phyloP scores from a whole-genome alignment of 805 yeast species.

The Suhomyces xylopsoci region DNA sequence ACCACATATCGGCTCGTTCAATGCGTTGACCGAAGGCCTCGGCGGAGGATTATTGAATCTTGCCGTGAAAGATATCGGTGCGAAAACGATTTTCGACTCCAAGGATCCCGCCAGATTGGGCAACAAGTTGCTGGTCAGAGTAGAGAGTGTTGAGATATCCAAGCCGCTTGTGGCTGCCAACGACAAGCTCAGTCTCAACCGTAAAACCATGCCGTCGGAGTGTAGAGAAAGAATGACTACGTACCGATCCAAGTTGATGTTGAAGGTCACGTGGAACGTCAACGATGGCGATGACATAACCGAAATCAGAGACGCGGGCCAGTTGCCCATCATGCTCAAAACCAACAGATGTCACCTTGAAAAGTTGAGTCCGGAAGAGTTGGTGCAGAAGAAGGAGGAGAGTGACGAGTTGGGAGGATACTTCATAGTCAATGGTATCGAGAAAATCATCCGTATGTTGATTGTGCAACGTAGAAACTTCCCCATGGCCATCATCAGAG shows the following conservation, averaged over 20 bases:
- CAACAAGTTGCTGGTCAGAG: slow-evolving; percentile 78
- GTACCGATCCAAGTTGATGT: slow-evolving; percentile 72
- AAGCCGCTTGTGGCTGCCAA: slow-evolving; percentile 72
- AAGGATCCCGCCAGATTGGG: slow-evolving; percentile 67
- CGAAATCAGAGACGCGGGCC: slow-evolving; percentile 89
- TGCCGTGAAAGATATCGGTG: slow-evolving; percentile 86
- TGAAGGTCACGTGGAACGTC: slow-evolving; percentile 81
- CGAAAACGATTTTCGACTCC: slow-evolving; percentile 80
- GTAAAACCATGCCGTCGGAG: slow-evolving; percentile 74
- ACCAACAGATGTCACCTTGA: slow-evolving; percentile 90
- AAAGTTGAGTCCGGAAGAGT: slow-evolving; percentile 74
- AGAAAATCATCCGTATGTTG: slow-evolving; percentile 93
- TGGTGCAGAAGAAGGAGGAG: slow-evolving; percentile 81
- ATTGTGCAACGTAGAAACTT: slow-evolving; percentile 97
- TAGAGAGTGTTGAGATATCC: slow-evolving; percentile 85
- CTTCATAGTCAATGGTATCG: slow-evolving; percentile 94
- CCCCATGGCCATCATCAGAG: slow-evolving; percentile 96
- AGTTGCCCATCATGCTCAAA: slow-evolving; percentile 85
- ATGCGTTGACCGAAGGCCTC: slow-evolving; percentile 88
- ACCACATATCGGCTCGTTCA: slow-evolving; percentile 95
- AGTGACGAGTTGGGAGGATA: slow-evolving; percentile 96
- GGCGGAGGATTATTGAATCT: slow-evolving; percentile 80
- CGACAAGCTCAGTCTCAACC: slow-evolving; percentile 73
- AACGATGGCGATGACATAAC: slow-evolving; percentile 80
- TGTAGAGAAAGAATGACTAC: slow-evolving; percentile 86